phyloP scores from a whole-genome alignment of 805 yeast genomes.

The Myxozyma sirexii region DNA sequence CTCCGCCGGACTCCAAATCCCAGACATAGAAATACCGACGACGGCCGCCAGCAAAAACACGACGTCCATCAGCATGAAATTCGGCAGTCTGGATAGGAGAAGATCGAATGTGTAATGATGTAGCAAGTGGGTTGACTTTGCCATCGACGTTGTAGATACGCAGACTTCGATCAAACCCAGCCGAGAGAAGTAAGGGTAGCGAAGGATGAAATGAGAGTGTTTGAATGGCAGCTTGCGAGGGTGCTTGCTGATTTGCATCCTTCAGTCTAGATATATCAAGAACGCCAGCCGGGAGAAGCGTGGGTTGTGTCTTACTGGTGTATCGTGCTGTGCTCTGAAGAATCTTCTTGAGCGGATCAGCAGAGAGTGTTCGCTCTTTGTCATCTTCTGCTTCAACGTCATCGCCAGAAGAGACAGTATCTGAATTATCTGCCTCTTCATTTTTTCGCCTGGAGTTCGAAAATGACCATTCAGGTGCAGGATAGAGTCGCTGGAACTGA shows the following conservation, averaged over 20 bases:
- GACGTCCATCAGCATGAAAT: constrained; percentile 57
- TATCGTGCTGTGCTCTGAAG: constrained; percentile 40
- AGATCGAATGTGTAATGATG: constrained; percentile 75
- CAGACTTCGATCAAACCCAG: constrained; percentile 88
- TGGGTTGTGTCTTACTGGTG: constrained; percentile 43
- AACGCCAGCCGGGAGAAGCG: constrained; percentile 66
- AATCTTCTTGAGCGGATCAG: constrained; percentile 43
- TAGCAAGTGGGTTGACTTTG: constrained; percentile 73
- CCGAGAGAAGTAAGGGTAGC: constrained; percentile 81
- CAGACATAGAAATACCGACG: constrained; percentile 90
- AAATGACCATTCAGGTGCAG: constrained; percentile 82
- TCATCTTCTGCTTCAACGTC: constrained; percentile 41
- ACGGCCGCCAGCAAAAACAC: constrained; percentile 84
- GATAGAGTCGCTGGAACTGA: constrained; percentile 73
- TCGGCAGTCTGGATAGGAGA: constrained; percentile 78
- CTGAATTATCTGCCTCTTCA: constrained; percentile 40
- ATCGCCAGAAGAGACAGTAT: constrained; percentile 35
- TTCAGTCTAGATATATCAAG: constrained; percentile 79
- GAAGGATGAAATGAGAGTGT: constrained; percentile 80
- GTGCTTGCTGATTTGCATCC: constrained; percentile 76
- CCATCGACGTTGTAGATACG: constrained; percentile 92
- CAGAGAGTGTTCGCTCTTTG: constrained; percentile 34
- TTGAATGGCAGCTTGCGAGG: constrained; percentile 81
- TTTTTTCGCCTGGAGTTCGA: constrained; percentile 40
- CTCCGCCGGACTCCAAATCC: constrained; percentile 73